Percentiles rank a stretch among this genome's conserved stretches.
Conservation (phyloP, 768 basidiomycete species). For the Peribolospora baueri region DNA sequence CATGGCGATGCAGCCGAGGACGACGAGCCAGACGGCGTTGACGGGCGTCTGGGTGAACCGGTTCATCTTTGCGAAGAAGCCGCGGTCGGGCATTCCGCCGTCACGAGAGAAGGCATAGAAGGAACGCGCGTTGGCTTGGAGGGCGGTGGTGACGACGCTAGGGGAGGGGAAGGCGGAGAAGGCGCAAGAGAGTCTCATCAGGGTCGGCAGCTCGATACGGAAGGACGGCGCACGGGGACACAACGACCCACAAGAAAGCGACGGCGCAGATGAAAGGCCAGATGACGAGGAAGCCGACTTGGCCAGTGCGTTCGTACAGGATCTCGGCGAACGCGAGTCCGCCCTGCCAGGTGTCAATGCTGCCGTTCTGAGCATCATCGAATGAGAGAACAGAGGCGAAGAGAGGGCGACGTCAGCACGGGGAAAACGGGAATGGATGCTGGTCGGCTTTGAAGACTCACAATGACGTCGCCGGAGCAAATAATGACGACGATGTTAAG, state of each 20-base stretch:
- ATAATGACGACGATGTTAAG: slow-evolving; percentile 69
- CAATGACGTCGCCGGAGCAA: slow-evolving; percentile 34
- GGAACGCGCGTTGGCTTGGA: slow-evolving; percentile 60
- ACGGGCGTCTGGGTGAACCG: slow-evolving; percentile 39
- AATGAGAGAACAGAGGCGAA: neutral
- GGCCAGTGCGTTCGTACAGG: slow-evolving; percentile 51
- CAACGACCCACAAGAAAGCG: slow-evolving; percentile 68
- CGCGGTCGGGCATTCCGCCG: slow-evolving; percentile 46
- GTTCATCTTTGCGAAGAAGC: slow-evolving; percentile 48
- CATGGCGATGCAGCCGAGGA: slow-evolving; percentile 6
- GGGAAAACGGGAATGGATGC: slow-evolving; percentile 40
- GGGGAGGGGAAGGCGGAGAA: neutral
- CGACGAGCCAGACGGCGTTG: slow-evolving; percentile 13
- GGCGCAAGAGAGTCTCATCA: neutral
- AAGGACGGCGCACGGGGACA: slow-evolving; percentile 10
- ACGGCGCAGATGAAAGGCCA: slow-evolving; percentile 68
- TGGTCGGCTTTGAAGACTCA: slow-evolving; percentile 29
- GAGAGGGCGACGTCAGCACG: slow-evolving; percentile 20
- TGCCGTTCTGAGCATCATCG: neutral
- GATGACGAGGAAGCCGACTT: slow-evolving; percentile 38
- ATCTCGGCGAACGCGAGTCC: slow-evolving; percentile 26
- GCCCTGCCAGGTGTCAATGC: neutral
- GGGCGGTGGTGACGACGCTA: slow-evolving; percentile 22
- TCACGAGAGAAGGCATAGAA: slow-evolving; percentile 68
- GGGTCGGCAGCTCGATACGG: neutral